phyloP scores from a whole-genome alignment of 2,329 filamentous ascomycete species.

The Aspergillus novofumigatus region DNA sequence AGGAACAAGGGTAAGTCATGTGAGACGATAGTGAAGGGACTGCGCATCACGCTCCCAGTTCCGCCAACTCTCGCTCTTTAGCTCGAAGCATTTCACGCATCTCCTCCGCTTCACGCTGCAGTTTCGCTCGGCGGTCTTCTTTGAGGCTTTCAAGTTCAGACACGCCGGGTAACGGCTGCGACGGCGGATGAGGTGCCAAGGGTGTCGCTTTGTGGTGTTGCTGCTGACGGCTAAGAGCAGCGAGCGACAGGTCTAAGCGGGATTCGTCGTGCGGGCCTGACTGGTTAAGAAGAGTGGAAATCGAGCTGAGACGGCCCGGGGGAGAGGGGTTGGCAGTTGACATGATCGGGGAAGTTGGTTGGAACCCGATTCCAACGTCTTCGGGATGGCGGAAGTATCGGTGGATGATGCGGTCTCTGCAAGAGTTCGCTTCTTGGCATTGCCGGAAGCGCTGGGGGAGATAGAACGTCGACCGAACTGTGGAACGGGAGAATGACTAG shows the following conservation, averaged over 20 bases:
- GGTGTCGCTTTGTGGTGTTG: constrained; percentile 24
- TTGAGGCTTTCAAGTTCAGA: constrained; percentile 51
- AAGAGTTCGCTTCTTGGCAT: constrained; percentile 35
- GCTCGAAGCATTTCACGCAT: constrained; percentile 70
- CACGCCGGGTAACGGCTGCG: constrained; percentile 29
- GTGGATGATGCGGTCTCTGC: constrained; percentile 28
- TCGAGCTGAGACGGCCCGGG: constrained; percentile 66
- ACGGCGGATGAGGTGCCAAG: constrained; percentile 16
- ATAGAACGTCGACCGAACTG: constrained; percentile 30
- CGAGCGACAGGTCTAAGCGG: constrained; percentile 40
- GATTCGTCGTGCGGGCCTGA: constrained; percentile 31
- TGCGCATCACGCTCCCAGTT: constrained; percentile 31
- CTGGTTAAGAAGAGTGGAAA: constrained; percentile 71
- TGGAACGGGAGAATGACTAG: constrained; percentile 22
- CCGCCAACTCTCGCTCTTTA: constrained; percentile 69
- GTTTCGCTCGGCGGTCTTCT: constrained; percentile 59
- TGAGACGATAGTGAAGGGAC: background rate
- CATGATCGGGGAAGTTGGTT: constrained; percentile 39
- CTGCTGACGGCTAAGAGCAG: constrained; percentile 27
- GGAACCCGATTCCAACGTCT: constrained; percentile 30
- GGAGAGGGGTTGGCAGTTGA: constrained; percentile 31
- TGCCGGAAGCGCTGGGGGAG: constrained; percentile 26
- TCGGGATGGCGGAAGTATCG: constrained; percentile 25
- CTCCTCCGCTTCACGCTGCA: constrained; percentile 69
- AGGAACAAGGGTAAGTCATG: background rate